Percentiles rank a stretch among this genome's conserved stretches.
These are phyloP conservation scores for Fragaria vesca DNA, from an alignment of 306 rosid genomes.

Conservation along the genomic window DNA sequence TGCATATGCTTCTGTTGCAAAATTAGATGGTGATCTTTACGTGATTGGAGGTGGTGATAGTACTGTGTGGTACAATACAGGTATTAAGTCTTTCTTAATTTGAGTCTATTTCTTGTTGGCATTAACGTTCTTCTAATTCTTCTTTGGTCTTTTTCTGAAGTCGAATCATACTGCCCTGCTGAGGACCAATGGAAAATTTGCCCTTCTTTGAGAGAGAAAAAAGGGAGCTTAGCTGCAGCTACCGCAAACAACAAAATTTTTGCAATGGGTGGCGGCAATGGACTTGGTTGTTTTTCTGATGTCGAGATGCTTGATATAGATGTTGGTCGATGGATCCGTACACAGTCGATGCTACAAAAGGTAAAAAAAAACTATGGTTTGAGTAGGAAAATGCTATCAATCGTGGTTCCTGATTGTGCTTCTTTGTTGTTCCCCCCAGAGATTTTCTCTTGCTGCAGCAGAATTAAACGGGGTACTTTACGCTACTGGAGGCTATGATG, in stretches of 20 bases:
- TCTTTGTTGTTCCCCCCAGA: slow-evolving; percentile 37
- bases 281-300: slow-evolving; percentile 36
- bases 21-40: slow-evolving; percentile 48
- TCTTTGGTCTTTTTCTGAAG: slow-evolving; percentile 41
- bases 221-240: slow-evolving; percentile 68
- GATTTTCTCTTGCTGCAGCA: slow-evolving; percentile 45
- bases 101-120: slow-evolving; percentile 9
- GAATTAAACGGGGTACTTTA: slow-evolving; percentile 49
- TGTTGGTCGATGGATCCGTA: slow-evolving; percentile 56
- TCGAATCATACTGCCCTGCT: slow-evolving; percentile 61
- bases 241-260: slow-evolving; percentile 41
- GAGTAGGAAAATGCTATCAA: slow-evolving; percentile 3
- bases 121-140: slow-evolving; percentile 15
- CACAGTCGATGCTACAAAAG: slow-evolving; percentile 56
- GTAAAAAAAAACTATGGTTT: slow-evolving; percentile 28
- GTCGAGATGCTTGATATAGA: slow-evolving; percentile 70
- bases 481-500: slow-evolving; percentile 61
- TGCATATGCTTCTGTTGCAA: slow-evolving; percentile 44
- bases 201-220: slow-evolving; percentile 62
- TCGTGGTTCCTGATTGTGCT: slow-evolving; percentile 18
- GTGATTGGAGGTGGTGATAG: slow-evolving; percentile 51
- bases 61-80: slow-evolving; percentile 46
- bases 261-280: slow-evolving; percentile 53
- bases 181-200: slow-evolving; percentile 56
- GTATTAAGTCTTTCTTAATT: slow-evolving; percentile 29